These are phyloP conservation scores for Kwoniella mangroviensis DNA, from an alignment of 768 basidiomycete genomes.

Conservation along the genomic window DNA sequence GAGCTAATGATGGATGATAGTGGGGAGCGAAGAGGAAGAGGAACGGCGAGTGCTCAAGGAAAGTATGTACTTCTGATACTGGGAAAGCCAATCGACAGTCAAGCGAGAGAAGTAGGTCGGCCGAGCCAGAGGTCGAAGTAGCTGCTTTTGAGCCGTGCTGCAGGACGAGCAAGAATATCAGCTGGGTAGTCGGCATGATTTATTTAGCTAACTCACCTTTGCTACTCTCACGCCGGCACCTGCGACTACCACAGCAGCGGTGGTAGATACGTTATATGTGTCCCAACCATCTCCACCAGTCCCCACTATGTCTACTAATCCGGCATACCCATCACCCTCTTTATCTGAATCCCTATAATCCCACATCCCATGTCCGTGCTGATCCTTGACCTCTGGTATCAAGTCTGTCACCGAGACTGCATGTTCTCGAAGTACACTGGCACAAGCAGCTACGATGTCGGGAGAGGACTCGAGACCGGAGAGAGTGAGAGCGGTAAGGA, in stretches of 20 bases:
- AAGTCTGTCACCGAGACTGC: slow-evolving; percentile 68
- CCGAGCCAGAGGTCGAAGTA: slow-evolving; percentile 91
- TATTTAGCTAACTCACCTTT: slow-evolving; percentile 66
- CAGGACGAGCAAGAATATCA: slow-evolving; percentile 3
- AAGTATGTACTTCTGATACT: slow-evolving; percentile 59
- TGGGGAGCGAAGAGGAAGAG: slow-evolving; percentile 92
- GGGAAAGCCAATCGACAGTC: slow-evolving; percentile 71
- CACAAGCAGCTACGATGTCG: slow-evolving; percentile 78
- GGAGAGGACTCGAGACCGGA: slow-evolving; percentile 76
- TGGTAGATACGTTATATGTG: slow-evolving; percentile 95
- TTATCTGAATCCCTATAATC: slow-evolving; percentile 54
- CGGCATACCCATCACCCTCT: slow-evolving; percentile 52
- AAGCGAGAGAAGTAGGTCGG: slow-evolving; percentile 84
- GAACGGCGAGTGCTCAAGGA: slow-evolving; percentile 72
- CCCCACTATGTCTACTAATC: slow-evolving; percentile 78
- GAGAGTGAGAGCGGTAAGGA: slow-evolving; percentile 82
- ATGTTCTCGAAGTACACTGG: slow-evolving; percentile 71
- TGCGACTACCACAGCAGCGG: slow-evolving; percentile 89
- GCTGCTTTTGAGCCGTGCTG: slow-evolving; percentile 84
- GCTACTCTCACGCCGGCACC: slow-evolving; percentile 91
- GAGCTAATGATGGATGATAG: slow-evolving; percentile 84
- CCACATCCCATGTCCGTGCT: slow-evolving; percentile 45
- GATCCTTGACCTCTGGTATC: slow-evolving; percentile 13
- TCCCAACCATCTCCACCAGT: slow-evolving; percentile 95
- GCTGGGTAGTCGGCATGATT: slow-evolving; percentile 1